These are phyloP conservation scores for Lodderomyces metapsilosis DNA, from an alignment of 1,139 yeast genomes.

Conservation along the genomic window DNA sequence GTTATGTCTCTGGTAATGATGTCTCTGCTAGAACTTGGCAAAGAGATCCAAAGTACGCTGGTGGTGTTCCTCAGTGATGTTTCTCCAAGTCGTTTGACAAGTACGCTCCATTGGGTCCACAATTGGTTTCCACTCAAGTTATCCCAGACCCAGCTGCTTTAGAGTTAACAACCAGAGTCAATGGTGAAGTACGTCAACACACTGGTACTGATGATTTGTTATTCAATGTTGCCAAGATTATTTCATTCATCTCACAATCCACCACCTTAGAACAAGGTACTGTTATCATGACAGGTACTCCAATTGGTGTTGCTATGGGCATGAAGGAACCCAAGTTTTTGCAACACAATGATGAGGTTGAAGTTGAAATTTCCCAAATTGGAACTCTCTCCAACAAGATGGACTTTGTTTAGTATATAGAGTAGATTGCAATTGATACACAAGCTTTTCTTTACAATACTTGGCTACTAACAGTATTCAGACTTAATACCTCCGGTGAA, in stretches of 20 bases:
- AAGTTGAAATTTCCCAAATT: neutral
- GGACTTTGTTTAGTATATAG: neutral
- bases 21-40: constrained; percentile 2
- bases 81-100: constrained; percentile 1
- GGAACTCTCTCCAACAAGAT: constrained; percentile 2
- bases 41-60: neutral
- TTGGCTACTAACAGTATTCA: no score
- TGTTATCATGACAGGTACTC: constrained; percentile 1
- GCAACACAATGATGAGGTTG: neutral
- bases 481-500: no score
- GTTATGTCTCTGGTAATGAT: constrained; percentile 1
- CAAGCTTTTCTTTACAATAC: no score
- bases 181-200: neutral
- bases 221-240: neutral
- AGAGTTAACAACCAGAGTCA: neutral
- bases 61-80: constrained; percentile 2
- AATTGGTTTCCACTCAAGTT: neutral
- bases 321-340: neutral
- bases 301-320: constrained; percentile 1
- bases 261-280: constrained; percentile 1
- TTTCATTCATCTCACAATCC: neutral
- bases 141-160: constrained; percentile 1
- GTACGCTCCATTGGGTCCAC: constrained; percentile 2
- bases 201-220: constrained; percentile 1
- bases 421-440: no score